Percentiles rank a stretch among this genome's conserved stretches.
Evolutionary conservation across 1,284 basidiomycete genomes (phyloP).

Genomic region (Marasmius fiardii): DNA sequence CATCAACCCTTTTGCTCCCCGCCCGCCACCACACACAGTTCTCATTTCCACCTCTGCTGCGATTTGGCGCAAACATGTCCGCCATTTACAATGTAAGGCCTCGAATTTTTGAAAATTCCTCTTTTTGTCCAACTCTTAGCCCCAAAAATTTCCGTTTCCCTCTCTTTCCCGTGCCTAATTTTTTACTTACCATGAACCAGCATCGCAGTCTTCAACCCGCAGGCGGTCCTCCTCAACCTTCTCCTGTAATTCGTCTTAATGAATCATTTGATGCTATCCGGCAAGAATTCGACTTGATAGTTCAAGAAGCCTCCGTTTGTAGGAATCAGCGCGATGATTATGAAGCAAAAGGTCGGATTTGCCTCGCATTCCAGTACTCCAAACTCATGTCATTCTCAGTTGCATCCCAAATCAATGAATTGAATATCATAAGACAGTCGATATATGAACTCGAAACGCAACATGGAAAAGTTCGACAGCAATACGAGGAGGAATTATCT

Average conservation of each 20-base stretch:
- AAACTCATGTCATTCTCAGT: constrained; percentile 11
- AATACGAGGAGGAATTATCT: constrained; percentile 59
- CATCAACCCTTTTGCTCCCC: constrained; percentile 11
- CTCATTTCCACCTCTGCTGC: neutral
- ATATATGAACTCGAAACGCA: constrained; percentile 62
- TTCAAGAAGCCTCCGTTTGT: constrained; percentile 65
- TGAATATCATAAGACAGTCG: constrained; percentile 48
- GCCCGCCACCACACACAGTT: constrained; percentile 2
- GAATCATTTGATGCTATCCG: constrained; percentile 84
- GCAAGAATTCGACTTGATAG: constrained; percentile 82
- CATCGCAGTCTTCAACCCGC: constrained; percentile 15
- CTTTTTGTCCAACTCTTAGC: neutral
- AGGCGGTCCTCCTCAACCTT: constrained; percentile 8
- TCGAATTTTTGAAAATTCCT: neutral
- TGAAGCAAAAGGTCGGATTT: constrained; percentile 75
- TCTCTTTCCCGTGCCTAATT: neutral
- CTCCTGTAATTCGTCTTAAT: constrained; percentile 44
- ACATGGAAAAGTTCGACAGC: constrained; percentile 51
- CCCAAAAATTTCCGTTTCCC: neutral
- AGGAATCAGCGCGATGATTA: constrained; percentile 86
- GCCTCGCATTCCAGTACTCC: neutral
- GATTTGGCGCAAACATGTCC: neutral
- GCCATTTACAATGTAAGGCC: constrained; percentile 11
- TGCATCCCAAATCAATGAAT: constrained; percentile 43
- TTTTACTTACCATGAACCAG: constrained; percentile 6